Percentiles rank a stretch among this genome's conserved stretches.
These are phyloP conservation scores for Polymyxa betae DNA, from an alignment of 208 protist genomes.

Conservation along the genomic window DNA sequence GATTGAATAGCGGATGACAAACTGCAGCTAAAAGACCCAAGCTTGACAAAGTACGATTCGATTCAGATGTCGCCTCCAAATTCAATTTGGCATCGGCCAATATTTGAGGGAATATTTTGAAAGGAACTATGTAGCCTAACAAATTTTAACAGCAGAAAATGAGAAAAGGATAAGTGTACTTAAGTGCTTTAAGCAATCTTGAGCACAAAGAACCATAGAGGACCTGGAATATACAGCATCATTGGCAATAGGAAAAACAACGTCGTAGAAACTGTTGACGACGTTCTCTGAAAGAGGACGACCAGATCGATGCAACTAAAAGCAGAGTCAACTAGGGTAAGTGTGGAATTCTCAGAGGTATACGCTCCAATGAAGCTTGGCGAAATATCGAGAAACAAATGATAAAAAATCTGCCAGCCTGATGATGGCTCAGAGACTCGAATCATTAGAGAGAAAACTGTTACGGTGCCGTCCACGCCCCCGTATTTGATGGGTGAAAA, in stretches of 20 bases:
- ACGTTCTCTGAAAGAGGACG: not conserved
- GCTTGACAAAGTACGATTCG: not conserved
- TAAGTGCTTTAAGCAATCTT: not conserved
- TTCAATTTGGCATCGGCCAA: not conserved
- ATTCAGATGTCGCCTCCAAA: not conserved
- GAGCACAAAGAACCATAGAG: not conserved
- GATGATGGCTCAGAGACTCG: no score
- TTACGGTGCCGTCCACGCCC: conserved; percentile 7
- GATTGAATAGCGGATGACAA: not conserved
- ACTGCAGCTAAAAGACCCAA: not conserved
- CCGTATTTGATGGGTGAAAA: not conserved
- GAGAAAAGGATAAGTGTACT: not conserved
- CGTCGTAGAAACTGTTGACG: not conserved
- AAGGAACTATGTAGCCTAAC: not conserved
- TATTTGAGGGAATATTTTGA: not conserved
- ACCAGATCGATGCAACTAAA: not conserved
- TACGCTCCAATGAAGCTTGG: not conserved
- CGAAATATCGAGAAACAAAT: not conserved
- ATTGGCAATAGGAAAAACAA: not conserved
- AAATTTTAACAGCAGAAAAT: not conserved
- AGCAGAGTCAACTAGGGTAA: no score
- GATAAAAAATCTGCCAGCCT: not conserved
- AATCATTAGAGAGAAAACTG: no score
- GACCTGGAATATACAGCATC: not conserved
- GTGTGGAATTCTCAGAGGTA: no score